These are phyloP conservation scores for Clavaria fumosa DNA, from an alignment of 768 basidiomycete species.

Conservation along the genomic window DNA sequence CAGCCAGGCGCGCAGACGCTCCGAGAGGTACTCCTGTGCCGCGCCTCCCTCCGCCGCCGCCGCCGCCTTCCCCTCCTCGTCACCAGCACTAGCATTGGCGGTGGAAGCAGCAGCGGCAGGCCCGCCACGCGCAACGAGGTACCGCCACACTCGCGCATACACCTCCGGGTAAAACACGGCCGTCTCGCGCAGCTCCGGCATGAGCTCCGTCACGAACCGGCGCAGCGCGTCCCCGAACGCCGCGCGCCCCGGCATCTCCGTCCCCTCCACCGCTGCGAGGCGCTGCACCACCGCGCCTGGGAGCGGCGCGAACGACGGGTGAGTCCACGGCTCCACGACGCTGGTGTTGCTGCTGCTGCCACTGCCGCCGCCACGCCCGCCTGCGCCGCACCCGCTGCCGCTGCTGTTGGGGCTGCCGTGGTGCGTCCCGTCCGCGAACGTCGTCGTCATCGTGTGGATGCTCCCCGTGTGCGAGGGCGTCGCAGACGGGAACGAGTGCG, in stretches of 20 bases:
- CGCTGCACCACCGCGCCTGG: conserved; percentile 39
- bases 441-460: no score
- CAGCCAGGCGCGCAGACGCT: conserved; percentile 33
- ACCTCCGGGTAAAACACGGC: conserved; percentile 38
- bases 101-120: no score
- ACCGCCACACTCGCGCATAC: conserved; percentile 37
- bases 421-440: no score
- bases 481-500: conserved; percentile 26
- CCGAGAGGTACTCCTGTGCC: no score
- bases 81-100: no score
- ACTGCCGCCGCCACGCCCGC: no score
- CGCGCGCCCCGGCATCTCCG: conserved; percentile 44
- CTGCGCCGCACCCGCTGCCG: no score
- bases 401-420: no score
- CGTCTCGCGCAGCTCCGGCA: conserved; percentile 42
- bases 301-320: conserved; percentile 43
- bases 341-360: no score
- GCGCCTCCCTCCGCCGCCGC: no score
- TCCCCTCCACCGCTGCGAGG: conserved; percentile 35
- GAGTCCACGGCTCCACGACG: conserved; percentile 41
- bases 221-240: conserved; percentile 35
- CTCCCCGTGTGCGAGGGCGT: no score
- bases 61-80: no score
- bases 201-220: conserved; percentile 34
- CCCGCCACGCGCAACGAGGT: conserved; percentile 29